Percentiles rank a stretch among this genome's conserved stretches.
These are phyloP conservation scores for Vararia minispora DNA, from an alignment of 768 basidiomycete species.

Conservation along the genomic window DNA sequence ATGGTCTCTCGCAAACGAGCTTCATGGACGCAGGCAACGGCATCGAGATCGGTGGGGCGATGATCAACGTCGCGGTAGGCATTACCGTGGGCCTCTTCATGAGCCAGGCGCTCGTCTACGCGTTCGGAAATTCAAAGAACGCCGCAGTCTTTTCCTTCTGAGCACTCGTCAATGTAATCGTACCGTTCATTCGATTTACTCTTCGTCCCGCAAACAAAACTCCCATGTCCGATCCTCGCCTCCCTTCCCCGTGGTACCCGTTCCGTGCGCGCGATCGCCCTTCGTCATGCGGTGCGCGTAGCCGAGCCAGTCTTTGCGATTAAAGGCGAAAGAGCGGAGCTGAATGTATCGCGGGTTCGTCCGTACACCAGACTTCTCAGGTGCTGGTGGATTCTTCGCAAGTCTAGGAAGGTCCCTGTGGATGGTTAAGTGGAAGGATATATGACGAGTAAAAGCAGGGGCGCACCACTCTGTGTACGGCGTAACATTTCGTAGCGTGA, in stretches of 20 bases:
- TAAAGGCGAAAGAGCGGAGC: slow-evolving; percentile 73
- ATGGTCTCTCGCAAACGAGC: slow-evolving; percentile 67
- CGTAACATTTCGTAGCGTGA: slow-evolving; percentile 76
- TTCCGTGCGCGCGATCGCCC: slow-evolving; percentile 62
- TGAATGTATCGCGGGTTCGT: slow-evolving; percentile 61
- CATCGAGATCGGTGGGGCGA: slow-evolving; percentile 77
- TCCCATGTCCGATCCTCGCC: slow-evolving; percentile 87
- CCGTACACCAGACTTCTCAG: slow-evolving; percentile 30
- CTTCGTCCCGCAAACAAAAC: slow-evolving; percentile 40
- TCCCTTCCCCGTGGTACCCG: slow-evolving; percentile 55
- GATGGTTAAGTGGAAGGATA: not conserved
- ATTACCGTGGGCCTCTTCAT: slow-evolving; percentile 86
- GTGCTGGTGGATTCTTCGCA: slow-evolving; percentile 61
- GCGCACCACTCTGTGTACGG: slow-evolving; percentile 83
- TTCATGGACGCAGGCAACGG: slow-evolving; percentile 72
- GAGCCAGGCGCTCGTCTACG: slow-evolving; percentile 80
- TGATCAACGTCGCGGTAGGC: slow-evolving; percentile 85
- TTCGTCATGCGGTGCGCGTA: slow-evolving; percentile 95
- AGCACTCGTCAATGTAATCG: not conserved
- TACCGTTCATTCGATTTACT: no score
- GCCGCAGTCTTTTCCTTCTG: not conserved
- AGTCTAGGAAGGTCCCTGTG: slow-evolving; percentile 66
- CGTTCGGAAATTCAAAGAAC: slow-evolving; percentile 71
- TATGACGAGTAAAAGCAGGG: not conserved
- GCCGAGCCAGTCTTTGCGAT: slow-evolving; percentile 59